A percentile compares a stretch with the other conserved stretches of the same genome.
Evolutionary conservation across 495 filamentous ascomycete species (phyloP).

Genomic region (Penicillium coffeae): DNA sequence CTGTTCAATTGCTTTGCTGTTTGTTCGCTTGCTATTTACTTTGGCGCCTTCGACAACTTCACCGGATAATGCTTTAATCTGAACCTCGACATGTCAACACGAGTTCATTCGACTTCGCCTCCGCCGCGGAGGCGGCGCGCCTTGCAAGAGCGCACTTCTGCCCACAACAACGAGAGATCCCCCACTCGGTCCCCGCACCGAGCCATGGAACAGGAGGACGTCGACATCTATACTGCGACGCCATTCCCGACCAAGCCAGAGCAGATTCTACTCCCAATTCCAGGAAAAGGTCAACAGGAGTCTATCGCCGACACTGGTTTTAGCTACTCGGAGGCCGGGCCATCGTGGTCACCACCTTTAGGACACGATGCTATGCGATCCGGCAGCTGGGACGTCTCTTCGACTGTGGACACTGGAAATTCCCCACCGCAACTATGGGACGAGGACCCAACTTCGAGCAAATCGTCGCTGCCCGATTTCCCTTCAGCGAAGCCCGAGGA

Average conservation of each 20-base stretch:
- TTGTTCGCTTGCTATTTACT: too few species aligned
- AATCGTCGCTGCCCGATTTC: constrained; percentile 37
- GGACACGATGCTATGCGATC: constrained; percentile 22
- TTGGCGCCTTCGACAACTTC: not conserved
- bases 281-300: constrained; percentile 39
- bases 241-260: constrained; percentile 53
- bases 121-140: constrained; percentile 40
- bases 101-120: constrained; percentile 29
- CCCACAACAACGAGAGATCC: constrained; percentile 46
- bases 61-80: constrained; percentile 34
- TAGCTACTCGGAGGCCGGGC: constrained; percentile 20
- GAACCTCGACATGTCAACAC: constrained; percentile 29
- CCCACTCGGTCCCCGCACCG: constrained; percentile 35
- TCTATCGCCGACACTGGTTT: constrained; percentile 36
- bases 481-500: constrained; percentile 23
- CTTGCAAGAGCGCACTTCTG: constrained; percentile 51
- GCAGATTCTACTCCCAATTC: constrained; percentile 46
- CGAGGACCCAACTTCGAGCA: constrained; percentile 42
- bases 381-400: constrained; percentile 41
- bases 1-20: not conserved
- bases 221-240: constrained; percentile 39
- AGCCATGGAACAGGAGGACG: constrained; percentile 33
- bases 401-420: constrained; percentile 38
- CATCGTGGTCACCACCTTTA: constrained; percentile 27
- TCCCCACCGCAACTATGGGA: constrained; percentile 43